A percentile compares a stretch with the other conserved stretches of the same genome.
These are phyloP conservation scores for Stenocarpella maydis DNA, from an alignment of 2,329 filamentous ascomycete species.

Conservation along the genomic window DNA sequence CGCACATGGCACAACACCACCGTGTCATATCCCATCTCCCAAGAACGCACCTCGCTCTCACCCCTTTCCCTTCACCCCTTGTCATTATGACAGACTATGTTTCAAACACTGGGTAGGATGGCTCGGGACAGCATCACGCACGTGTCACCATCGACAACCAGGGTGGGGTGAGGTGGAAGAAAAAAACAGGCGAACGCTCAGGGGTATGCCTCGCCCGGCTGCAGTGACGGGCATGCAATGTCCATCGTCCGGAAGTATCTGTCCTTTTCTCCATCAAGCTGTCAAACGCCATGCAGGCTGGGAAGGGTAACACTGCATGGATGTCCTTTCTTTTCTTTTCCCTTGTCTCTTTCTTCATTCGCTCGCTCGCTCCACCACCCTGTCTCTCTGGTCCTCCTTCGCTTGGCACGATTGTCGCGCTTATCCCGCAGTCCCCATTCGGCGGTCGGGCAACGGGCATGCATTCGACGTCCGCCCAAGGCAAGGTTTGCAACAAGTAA, in stretches of 20 bases:
- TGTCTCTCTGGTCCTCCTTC: background rate
- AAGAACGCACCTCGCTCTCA: background rate
- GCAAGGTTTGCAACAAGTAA: background rate
- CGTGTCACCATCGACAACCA: background rate
- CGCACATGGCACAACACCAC: background rate
- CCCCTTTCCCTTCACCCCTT: background rate
- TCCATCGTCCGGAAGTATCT: background rate
- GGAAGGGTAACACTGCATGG: conserved; percentile 6
- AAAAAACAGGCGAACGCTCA: conserved; percentile 5
- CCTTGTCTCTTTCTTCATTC: background rate
- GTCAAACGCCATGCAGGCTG: conserved; percentile 3
- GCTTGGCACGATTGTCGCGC: conserved; percentile 8
- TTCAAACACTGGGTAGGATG: conserved; percentile 4
- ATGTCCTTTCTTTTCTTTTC: background rate
- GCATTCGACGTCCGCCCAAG: background rate
- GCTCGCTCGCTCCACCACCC: background rate
- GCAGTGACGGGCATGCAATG: background rate
- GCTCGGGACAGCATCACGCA: conserved; percentile 8
- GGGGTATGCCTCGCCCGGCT: background rate
- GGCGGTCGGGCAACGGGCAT: conserved; percentile 2
- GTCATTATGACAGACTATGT: background rate
- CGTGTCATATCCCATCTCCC: background rate
- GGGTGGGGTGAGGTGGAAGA: background rate
- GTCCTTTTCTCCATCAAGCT: background rate
- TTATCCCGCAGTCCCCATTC: conserved; percentile 22